Evolutionary conservation across 495 filamentous ascomycete species (phyloP).

Genomic region (Talaromyces liani): DNA sequence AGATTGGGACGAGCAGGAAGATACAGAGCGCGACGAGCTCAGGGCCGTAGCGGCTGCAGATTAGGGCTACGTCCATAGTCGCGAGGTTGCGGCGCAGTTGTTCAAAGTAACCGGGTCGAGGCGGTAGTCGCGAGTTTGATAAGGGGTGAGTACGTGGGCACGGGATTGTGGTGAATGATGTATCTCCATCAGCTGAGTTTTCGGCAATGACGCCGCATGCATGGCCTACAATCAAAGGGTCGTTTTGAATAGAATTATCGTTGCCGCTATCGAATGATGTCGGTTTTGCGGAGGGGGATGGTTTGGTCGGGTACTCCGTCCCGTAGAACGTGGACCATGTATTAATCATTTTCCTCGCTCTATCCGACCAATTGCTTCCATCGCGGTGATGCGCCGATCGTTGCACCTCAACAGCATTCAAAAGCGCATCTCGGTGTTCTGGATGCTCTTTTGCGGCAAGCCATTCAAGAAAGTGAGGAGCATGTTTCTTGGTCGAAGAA

Average conservation of each 20-base stretch:
- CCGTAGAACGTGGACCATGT: slow-evolving; percentile 2
- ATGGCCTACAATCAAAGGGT: not conserved
- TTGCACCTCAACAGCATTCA: not conserved
- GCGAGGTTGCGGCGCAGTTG: not conserved
- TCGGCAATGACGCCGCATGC: not conserved
- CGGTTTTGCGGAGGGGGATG: not conserved
- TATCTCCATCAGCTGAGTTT: not conserved
- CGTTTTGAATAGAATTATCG: not conserved
- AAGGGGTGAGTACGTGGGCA: not conserved
- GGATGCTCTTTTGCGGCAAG: not conserved
- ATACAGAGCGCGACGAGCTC: slow-evolving; percentile 16
- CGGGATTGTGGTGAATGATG: not conserved
- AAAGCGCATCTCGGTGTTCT: not conserved
- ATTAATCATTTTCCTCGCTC: not conserved
- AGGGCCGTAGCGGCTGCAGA: slow-evolving; percentile 12
- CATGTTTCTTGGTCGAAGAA: not conserved
- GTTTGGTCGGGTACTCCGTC: not conserved
- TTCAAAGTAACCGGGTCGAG: not conserved
- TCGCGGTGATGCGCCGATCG: not conserved
- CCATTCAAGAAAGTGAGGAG: not conserved
- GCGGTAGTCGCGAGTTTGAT: not conserved
- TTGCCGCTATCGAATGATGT: not conserved
- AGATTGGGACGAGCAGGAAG: slow-evolving; percentile 18
- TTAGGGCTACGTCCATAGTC: not conserved
- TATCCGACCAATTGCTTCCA: not conserved